phyloP scores from a whole-genome alignment of 2,329 filamentous ascomycete genomes.

The Pestalotiopsis sp. region DNA sequence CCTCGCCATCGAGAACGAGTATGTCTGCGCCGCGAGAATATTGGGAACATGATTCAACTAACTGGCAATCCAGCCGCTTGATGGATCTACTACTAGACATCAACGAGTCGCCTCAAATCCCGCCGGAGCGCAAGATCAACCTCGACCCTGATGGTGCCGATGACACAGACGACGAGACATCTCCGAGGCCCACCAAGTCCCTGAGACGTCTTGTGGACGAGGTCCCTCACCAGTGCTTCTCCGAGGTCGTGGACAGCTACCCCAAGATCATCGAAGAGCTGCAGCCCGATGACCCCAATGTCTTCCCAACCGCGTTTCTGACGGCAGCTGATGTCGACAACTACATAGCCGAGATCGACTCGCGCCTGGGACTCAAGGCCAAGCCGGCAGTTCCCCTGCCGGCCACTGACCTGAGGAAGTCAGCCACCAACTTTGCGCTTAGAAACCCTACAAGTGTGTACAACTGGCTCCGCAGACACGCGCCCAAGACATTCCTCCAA shows the following conservation, averaged over 20 bases:
- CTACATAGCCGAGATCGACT: constrained; percentile 69
- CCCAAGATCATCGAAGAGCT: constrained; percentile 58
- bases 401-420: constrained; percentile 33
- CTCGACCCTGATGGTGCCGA: constrained; percentile 52
- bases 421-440: constrained; percentile 52
- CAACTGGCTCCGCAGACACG: constrained; percentile 89
- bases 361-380: constrained; percentile 44
- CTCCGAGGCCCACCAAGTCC: constrained; percentile 45
- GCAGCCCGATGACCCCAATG: constrained; percentile 50
- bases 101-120: constrained; percentile 81
- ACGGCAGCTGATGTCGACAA: constrained; percentile 73
- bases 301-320: constrained; percentile 67
- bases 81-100: constrained; percentile 88
- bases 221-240: constrained; percentile 54
- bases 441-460: constrained; percentile 90
- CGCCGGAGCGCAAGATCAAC: constrained; percentile 74
- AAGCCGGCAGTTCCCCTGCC: constrained; percentile 55
- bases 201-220: constrained; percentile 53
- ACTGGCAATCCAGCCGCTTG: constrained; percentile 66
- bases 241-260: constrained; percentile 63
- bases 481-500: constrained; percentile 83
- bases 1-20: constrained; percentile 93
- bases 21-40: constrained; percentile 36
- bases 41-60: constrained; percentile 17
- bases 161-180: constrained; percentile 41